Conservation (phyloP, 2,329 filamentous ascomycete genomes). For the Botrytis deweyae region DNA sequence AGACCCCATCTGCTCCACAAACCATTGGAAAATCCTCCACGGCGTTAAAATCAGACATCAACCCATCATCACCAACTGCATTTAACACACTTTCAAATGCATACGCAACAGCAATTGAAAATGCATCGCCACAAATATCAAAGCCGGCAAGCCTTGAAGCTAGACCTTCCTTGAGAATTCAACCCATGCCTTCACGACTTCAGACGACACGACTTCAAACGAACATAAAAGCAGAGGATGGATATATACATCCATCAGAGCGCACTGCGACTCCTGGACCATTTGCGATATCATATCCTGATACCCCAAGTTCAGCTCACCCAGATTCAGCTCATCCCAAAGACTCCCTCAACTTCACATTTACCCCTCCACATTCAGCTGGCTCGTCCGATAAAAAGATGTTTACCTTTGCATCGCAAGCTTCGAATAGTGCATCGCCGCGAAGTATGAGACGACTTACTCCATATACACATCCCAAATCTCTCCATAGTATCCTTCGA, state of each 20-base stretch:
- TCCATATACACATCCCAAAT: slow-evolving; percentile 59
- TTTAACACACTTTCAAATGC: slow-evolving; percentile 68
- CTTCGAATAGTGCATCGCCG: slow-evolving; percentile 38
- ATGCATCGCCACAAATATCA: slow-evolving; percentile 50
- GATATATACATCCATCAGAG: slow-evolving; percentile 34
- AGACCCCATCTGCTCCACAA: slow-evolving; percentile 44
- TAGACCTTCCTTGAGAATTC: slow-evolving; percentile 43
- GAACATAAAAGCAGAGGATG: slow-evolving; percentile 26
- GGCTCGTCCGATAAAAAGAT: slow-evolving; percentile 30
- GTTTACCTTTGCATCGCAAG: slow-evolving; percentile 36
- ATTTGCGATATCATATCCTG: slow-evolving; percentile 38
- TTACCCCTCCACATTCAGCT: slow-evolving; percentile 40
- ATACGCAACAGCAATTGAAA: slow-evolving; percentile 62
- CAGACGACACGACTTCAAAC: slow-evolving; percentile 36
- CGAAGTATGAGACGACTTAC: slow-evolving; percentile 42
- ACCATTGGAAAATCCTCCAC: slow-evolving; percentile 46
- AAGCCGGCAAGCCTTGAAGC: slow-evolving; percentile 37
- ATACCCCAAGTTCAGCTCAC: slow-evolving; percentile 37
- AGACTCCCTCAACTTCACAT: slow-evolving; percentile 32
- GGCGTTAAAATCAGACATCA: slow-evolving; percentile 46
- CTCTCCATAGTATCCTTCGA: slow-evolving; percentile 62
- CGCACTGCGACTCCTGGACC: slow-evolving; percentile 39
- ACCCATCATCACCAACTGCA: slow-evolving; percentile 59
- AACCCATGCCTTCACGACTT: slow-evolving; percentile 29
- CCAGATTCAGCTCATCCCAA: slow-evolving; percentile 27